Conservation (phyloP, 371 early-diverging fungal species). For the Mucor piriformis region DNA sequence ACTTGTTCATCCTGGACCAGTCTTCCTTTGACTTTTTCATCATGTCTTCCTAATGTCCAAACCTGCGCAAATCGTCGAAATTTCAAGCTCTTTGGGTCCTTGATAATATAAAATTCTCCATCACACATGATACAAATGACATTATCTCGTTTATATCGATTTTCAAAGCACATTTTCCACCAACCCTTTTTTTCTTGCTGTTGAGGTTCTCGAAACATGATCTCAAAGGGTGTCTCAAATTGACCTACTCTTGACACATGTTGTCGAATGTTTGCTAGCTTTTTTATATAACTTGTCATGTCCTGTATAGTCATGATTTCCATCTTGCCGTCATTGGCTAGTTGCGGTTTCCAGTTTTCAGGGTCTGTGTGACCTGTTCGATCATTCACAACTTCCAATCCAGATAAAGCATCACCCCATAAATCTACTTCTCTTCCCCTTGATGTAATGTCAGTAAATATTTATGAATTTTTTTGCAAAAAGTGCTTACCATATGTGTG, state of each 20-base stretch:
- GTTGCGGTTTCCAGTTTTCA: constrained; percentile 34
- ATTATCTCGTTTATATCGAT: constrained; percentile 32
- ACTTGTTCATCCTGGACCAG: constrained; percentile 39
- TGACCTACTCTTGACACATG: constrained; percentile 52
- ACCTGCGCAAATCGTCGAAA: constrained; percentile 58
- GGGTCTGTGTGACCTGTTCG: constrained; percentile 35
- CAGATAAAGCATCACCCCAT: constrained; percentile 44
- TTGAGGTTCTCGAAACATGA: constrained; percentile 21
- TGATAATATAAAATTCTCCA: constrained; percentile 66
- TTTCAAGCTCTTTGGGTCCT: constrained; percentile 53
- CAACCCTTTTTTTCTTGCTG: background rate
- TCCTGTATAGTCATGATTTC: constrained; percentile 39
- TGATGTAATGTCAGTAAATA: background rate
- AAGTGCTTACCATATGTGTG: constrained; percentile 40
- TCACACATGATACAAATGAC: constrained; percentile 67
- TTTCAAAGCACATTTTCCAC: background rate
- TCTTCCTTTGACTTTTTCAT: constrained; percentile 29
- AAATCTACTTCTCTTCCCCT: constrained; percentile 48
- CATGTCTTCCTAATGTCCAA: constrained; percentile 55
- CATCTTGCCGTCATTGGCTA: constrained; percentile 42
- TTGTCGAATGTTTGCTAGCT: constrained; percentile 41
- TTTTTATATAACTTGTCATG: constrained; percentile 42
- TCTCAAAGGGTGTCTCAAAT: constrained; percentile 40
- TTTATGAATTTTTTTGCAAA: too few relatives aligned
- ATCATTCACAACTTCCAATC: constrained; percentile 29